Evolutionary conservation across 164 flowering plant species (phyloP).

Genomic region (Macadamia integrifolia): DNA sequence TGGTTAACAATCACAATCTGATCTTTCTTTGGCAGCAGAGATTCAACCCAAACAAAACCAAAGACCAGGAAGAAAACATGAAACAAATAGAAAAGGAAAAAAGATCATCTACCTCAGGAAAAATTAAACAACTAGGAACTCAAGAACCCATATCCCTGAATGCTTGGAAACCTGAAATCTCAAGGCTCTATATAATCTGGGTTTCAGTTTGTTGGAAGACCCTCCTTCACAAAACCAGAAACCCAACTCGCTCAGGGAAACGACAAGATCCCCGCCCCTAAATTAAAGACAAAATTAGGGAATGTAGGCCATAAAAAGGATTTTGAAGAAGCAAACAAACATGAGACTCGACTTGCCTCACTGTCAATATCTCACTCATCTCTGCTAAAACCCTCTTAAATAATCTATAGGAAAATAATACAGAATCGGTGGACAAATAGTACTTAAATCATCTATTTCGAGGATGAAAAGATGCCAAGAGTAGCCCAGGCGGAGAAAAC

Average conservation of each 20-base stretch:
- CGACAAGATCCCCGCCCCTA: constrained; percentile 2
- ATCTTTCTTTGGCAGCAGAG: neutral
- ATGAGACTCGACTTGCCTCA: constrained; percentile 5
- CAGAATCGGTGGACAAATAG: neutral
- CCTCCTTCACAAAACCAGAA: constrained; percentile 10
- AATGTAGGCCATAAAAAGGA: constrained; percentile 12
- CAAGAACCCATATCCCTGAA: constrained; percentile 11
- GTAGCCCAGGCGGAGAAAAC: neutral
- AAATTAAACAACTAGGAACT: constrained; percentile 4
- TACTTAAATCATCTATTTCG: too few species aligned
- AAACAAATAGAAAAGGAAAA: too few species aligned
- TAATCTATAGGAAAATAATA: neutral
- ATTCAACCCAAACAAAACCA: neutral
- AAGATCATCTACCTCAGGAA: too few species aligned
- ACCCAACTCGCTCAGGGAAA: constrained; percentile 2
- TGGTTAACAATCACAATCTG: neutral
- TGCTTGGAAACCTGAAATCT: constrained; percentile 1
- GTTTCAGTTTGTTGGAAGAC: neutral
- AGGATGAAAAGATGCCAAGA: neutral
- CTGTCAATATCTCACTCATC: constrained; percentile 2
- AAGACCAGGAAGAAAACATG: neutral
- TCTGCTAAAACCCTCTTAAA: constrained; percentile 9
- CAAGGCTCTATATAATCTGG: constrained; percentile 6
- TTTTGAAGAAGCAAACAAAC: constrained; percentile 7
- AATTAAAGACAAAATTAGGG: constrained; percentile 12